Evolutionary conservation across 176 grass and related monocot species (phyloP).

Genomic region (Zea luxurians): DNA sequence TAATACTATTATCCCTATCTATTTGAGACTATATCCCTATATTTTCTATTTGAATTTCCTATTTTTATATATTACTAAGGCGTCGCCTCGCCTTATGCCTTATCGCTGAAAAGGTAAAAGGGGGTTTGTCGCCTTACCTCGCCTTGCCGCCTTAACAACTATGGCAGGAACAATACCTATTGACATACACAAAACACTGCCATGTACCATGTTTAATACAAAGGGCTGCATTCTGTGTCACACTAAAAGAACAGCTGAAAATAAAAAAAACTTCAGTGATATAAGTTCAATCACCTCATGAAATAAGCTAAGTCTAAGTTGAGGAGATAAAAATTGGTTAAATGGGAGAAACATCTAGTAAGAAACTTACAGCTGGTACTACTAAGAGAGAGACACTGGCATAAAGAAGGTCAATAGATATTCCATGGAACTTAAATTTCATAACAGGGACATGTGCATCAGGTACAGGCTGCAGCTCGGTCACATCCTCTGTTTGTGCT

Average conservation of each 20-base stretch:
- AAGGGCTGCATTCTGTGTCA: not conserved
- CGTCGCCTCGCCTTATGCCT: no score
- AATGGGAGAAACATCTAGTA: not conserved
- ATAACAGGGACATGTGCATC: constrained; percentile 98
- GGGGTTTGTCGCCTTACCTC: no score
- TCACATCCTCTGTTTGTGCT: constrained; percentile 71
- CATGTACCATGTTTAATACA: not conserved
- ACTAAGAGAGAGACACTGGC: constrained; percentile 91
- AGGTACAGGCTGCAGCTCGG: constrained; percentile 86
- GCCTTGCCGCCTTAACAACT: no score
- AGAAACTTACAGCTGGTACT: constrained; percentile 69
- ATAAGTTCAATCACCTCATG: not conserved
- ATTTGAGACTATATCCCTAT: no score
- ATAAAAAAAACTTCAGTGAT: not conserved
- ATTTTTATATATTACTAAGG: no score
- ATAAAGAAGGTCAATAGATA: constrained; percentile 98
- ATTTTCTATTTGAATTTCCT: no score
- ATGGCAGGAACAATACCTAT: not conserved
- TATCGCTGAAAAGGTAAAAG: no score
- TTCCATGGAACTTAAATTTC: constrained; percentile 95
- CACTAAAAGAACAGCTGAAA: not conserved
- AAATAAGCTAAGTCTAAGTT: not conserved
- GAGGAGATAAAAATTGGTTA: not conserved
- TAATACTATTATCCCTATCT: no score
- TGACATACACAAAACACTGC: not conserved